Evolutionary conservation across 768 basidiomycete genomes (phyloP).

Genomic region (Leccinum obscurum): DNA sequence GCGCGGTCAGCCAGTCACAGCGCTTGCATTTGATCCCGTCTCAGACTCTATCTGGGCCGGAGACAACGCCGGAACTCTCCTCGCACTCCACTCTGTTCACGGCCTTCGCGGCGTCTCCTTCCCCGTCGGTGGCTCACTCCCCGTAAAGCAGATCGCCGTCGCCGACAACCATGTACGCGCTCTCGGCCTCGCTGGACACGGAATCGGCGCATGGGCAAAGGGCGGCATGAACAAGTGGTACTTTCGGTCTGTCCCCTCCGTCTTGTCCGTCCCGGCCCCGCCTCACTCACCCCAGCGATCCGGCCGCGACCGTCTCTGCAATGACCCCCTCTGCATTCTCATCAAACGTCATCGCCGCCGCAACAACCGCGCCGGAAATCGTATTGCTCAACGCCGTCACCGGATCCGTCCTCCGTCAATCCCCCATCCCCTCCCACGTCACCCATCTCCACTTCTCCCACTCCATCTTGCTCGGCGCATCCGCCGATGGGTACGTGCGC

Average conservation of each 20-base stretch:
- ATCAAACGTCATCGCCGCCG: conserved; percentile 58
- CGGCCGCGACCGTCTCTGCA: conserved; percentile 35
- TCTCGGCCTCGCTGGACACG: conserved; percentile 54
- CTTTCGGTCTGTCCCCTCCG: conserved; percentile 46
- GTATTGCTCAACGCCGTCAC: conserved; percentile 73
- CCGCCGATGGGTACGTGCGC: conserved; percentile 71
- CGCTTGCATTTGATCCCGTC: conserved; percentile 86
- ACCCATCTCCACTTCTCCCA: conserved; percentile 68
- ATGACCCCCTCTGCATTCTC: conserved; percentile 50
- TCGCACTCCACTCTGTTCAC: conserved; percentile 63
- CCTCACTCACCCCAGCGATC: conserved; percentile 33
- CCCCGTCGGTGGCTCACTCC: conserved; percentile 63
- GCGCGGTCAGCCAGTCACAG: conserved; percentile 55
- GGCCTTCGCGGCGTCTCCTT: conserved; percentile 73
- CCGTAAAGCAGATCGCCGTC: conserved; percentile 72
- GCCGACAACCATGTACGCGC: conserved; percentile 82
- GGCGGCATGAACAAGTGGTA: conserved; percentile 87
- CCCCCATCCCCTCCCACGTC: conserved; percentile 54
- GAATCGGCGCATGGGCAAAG: conserved; percentile 79
- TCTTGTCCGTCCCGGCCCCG: not conserved
- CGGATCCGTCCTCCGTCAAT: conserved; percentile 61
- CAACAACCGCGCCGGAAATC: conserved; percentile 60
- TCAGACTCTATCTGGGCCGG: conserved; percentile 92
- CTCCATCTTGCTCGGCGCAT: conserved; percentile 64
- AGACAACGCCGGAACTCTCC: conserved; percentile 64